Evolutionary conservation across 768 basidiomycete genomes (phyloP).

Genomic region (Porphyrellus cyaneotinctus): DNA sequence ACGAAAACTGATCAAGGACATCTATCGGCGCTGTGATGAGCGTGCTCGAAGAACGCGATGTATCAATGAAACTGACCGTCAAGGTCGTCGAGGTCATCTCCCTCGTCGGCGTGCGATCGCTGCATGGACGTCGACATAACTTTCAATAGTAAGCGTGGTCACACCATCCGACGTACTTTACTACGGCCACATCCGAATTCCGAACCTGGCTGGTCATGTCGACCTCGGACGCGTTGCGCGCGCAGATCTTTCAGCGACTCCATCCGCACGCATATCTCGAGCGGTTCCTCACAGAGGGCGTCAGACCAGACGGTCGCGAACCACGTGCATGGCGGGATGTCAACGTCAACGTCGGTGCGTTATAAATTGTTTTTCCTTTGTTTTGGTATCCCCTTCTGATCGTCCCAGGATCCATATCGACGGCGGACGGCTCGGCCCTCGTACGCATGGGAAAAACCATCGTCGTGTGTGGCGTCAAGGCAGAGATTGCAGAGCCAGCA

Average conservation of each 20-base stretch:
- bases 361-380: not conserved
- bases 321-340: slow-evolving; percentile 68
- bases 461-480: slow-evolving; percentile 92
- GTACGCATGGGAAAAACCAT: slow-evolving; percentile 92
- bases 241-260: slow-evolving; percentile 73
- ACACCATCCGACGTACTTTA: too few relatives aligned
- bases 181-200: not conserved
- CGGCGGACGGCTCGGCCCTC: slow-evolving; percentile 89
- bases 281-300: slow-evolving; percentile 71
- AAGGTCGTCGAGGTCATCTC: slow-evolving; percentile 40
- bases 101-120: slow-evolving; percentile 28
- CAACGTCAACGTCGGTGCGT: slow-evolving; percentile 74
- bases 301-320: slow-evolving; percentile 82
- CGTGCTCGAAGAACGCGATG: not conserved
- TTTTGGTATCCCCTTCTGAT: not conserved
- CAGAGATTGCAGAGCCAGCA: slow-evolving; percentile 90
- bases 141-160: too few relatives aligned
- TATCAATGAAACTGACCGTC: slow-evolving; percentile 32
- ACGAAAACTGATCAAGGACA: slow-evolving; percentile 45
- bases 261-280: slow-evolving; percentile 88
- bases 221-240: slow-evolving; percentile 25
- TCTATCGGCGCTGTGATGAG: slow-evolving; percentile 34
- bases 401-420: slow-evolving; percentile 79
- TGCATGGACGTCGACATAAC: not conserved
- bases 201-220: slow-evolving; percentile 4